Conservation (phyloP, 2,329 filamentous ascomycete species). For the Trichoderma polysporum region DNA sequence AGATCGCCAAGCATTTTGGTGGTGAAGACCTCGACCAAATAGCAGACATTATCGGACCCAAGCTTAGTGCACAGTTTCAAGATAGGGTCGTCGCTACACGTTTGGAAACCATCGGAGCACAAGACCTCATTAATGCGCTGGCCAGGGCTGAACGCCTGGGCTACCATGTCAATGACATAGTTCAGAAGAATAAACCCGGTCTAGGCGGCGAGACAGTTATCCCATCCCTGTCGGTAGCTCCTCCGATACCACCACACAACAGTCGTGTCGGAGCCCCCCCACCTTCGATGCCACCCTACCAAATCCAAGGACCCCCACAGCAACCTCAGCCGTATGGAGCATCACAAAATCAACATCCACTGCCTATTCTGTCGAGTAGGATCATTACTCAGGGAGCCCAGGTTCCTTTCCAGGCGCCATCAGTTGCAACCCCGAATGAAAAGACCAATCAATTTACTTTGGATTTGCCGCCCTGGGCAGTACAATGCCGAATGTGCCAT, state of each 20-base stretch:
- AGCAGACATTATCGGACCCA: conserved; percentile 44
- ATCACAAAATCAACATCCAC: background rate
- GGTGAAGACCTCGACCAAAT: conserved; percentile 47
- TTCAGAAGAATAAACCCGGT: conserved; percentile 37
- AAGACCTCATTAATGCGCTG: conserved; percentile 56
- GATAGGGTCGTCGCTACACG: conserved; percentile 53
- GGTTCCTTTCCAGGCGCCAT: background rate
- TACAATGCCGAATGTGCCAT: conserved; percentile 33
- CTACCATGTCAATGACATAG: conserved; percentile 52
- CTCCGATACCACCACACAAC: conserved; percentile 22
- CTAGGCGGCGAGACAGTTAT: conserved; percentile 39
- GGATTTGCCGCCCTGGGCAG: conserved; percentile 21
- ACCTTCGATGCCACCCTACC: conserved; percentile 14
- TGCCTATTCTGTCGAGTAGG: background rate
- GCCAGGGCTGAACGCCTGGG: conserved; percentile 58
- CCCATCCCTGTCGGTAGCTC: conserved; percentile 28
- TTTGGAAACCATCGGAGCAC: conserved; percentile 53
- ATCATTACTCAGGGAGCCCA: background rate
- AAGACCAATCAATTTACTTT: background rate
- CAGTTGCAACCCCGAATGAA: background rate
- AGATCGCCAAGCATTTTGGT: conserved; percentile 44
- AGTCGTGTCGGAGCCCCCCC: conserved; percentile 24
- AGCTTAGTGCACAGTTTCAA: conserved; percentile 50
- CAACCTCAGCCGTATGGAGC: background rate
- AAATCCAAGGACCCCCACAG: background rate